Evolutionary conservation across 2,329 filamentous ascomycete species (phyloP).

Genomic region (Cercospora zeae-maydis): DNA sequence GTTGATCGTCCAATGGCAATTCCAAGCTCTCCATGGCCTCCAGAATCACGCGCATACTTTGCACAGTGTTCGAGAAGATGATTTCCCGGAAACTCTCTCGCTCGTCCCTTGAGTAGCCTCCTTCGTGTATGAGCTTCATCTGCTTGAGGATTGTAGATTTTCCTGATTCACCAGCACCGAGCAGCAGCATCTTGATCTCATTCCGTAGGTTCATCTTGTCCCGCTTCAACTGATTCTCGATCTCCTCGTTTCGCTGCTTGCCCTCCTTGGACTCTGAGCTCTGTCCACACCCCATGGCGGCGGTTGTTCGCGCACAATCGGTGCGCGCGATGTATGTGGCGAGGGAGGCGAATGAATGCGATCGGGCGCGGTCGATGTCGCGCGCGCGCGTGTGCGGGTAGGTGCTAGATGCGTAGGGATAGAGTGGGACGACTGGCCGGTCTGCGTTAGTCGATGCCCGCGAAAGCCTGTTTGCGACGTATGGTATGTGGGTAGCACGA

Average conservation of each 20-base stretch:
- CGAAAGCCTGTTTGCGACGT: background rate
- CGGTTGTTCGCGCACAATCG: conserved; percentile 34
- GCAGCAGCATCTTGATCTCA: conserved; percentile 99
- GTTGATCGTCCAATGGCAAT: conserved; percentile 82
- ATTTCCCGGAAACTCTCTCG: conserved; percentile 68
- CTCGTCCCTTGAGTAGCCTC: conserved; percentile 91
- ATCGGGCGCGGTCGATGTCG: background rate
- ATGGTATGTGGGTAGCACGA: conserved; percentile 11
- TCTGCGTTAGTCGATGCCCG: background rate
- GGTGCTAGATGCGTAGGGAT: background rate
- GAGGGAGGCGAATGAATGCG: background rate
- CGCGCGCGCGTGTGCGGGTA: background rate
- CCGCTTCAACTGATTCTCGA: conserved; percentile 97
- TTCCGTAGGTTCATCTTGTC: conserved; percentile 99
- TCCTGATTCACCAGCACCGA: conserved; percentile 97
- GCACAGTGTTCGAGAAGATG: conserved; percentile 68
- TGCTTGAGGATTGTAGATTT: conserved; percentile 94
- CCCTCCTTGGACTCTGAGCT: conserved; percentile 99
- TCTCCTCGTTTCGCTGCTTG: conserved; percentile 99
- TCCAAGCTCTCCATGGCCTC: conserved; percentile 67
- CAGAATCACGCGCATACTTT: conserved; percentile 67
- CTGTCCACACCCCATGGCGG: conserved; percentile 98
- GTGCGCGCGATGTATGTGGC: conserved; percentile 10
- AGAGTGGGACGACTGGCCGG: background rate
- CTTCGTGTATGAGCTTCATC: conserved; percentile 99